Evolutionary conservation across 306 rosid species (phyloP).

Genomic region (Begonia loranthoides): DNA sequence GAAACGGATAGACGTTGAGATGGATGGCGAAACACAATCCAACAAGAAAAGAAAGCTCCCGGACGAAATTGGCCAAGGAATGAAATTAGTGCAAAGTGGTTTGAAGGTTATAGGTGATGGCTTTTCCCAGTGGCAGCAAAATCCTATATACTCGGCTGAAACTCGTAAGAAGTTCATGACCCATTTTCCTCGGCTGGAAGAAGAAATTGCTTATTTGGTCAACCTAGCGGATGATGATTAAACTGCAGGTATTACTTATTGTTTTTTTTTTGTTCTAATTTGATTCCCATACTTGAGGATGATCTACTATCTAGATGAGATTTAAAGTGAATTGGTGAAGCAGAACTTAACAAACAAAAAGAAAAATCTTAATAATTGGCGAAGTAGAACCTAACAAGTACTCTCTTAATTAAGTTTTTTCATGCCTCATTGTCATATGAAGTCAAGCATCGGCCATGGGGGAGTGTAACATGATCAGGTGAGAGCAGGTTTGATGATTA

Average conservation of each 20-base stretch:
- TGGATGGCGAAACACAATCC: slow-evolving; percentile 20
- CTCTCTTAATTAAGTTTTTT: too few relatives aligned
- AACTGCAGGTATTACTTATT: not conserved
- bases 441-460: too few relatives aligned
- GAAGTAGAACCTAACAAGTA: too few relatives aligned
- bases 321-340: too few relatives aligned
- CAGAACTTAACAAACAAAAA: too few relatives aligned
- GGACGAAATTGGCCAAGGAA: slow-evolving; percentile 53
- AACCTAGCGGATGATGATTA: slow-evolving; percentile 34
- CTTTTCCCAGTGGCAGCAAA: slow-evolving; percentile 53
- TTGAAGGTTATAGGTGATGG: slow-evolving; percentile 57
- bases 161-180: slow-evolving; percentile 33
- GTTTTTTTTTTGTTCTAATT: too few relatives aligned
- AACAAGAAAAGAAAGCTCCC: slow-evolving; percentile 70
- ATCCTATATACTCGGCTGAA: slow-evolving; percentile 30
- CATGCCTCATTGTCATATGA: too few relatives aligned
- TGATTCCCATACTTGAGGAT: too few relatives aligned
- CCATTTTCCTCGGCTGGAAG: slow-evolving; percentile 59
- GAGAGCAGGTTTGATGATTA: too few relatives aligned
- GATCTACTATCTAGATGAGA: too few relatives aligned
- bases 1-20: slow-evolving; percentile 32
- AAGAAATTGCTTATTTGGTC: slow-evolving; percentile 42
- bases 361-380: too few relatives aligned
- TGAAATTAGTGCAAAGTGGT: slow-evolving; percentile 61
- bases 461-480: too few relatives aligned